phyloP scores from a whole-genome alignment of 306 rosid genomes.

The Cucumis hystrix region DNA sequence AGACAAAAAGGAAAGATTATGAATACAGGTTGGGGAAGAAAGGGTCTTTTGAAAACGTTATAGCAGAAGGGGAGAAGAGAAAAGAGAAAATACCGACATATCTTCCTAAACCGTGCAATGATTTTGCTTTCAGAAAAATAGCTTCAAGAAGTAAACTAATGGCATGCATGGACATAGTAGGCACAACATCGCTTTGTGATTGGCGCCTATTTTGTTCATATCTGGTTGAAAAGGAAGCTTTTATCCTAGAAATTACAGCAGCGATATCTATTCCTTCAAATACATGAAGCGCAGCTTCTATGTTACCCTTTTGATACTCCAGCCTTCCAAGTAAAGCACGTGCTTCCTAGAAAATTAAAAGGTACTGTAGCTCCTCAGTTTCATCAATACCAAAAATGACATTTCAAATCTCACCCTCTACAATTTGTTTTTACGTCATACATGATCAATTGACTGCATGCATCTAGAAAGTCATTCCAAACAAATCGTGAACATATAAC shows the following conservation, averaged over 20 bases:
- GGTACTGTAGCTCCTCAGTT: constrained; percentile 12
- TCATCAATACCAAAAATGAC: background rate
- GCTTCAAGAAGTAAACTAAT: constrained; percentile 89
- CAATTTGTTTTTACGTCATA: background rate
- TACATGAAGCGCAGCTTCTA: constrained; percentile 85
- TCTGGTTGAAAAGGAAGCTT: constrained; percentile 50
- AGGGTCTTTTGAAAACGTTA: background rate
- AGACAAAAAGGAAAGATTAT: background rate
- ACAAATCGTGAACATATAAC: background rate
- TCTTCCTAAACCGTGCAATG: constrained; percentile 65
- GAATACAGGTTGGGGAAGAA: background rate
- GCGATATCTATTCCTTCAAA: constrained; percentile 88
- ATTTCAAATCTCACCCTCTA: background rate
- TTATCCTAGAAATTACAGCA: constrained; percentile 59
- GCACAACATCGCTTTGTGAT: constrained; percentile 40
- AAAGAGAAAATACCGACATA: constrained; percentile 47
- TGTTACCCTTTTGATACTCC: constrained; percentile 80
- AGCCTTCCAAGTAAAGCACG: constrained; percentile 92
- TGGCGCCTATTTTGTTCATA: constrained; percentile 37
- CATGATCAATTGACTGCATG: background rate
- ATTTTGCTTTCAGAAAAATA: constrained; percentile 68
- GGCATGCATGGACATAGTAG: constrained; percentile 81
- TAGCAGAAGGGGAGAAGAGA: background rate
- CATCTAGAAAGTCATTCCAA: background rate
- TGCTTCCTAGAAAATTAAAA: constrained; percentile 52